These are phyloP conservation scores for Peronospora destructor DNA, from an alignment of 352 stramenopile species.

Conservation along the genomic window DNA sequence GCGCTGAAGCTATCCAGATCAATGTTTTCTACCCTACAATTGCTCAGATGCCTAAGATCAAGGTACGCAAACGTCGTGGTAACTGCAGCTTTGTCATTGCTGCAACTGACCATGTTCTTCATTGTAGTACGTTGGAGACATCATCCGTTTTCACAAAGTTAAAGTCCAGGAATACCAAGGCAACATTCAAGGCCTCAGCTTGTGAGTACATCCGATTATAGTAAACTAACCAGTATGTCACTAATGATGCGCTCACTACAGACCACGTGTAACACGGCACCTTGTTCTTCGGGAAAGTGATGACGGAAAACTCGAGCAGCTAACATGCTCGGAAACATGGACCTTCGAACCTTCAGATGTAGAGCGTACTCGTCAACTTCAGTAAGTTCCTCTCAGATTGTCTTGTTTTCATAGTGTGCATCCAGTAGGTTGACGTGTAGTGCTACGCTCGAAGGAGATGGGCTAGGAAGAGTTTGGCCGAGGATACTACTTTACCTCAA, in stretches of 20 bases:
- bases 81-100: background rate
- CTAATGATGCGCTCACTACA: constrained; percentile 7
- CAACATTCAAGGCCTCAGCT: constrained; percentile 45
- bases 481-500: constrained; percentile 45
- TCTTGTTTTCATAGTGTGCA: background rate
- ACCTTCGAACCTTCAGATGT: constrained; percentile 58
- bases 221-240: background rate
- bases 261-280: constrained; percentile 40
- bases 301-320: constrained; percentile 31
- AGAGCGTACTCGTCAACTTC: constrained; percentile 33
- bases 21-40: constrained; percentile 63
- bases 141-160: constrained; percentile 75
- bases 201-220: constrained; percentile 25
- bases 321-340: constrained; percentile 46
- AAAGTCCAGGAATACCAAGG: constrained; percentile 59
- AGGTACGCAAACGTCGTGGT: constrained; percentile 26
- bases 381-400: constrained; percentile 20
- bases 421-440: background rate
- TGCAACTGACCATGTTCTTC: background rate
- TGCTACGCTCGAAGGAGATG: constrained; percentile 35
- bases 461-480: constrained; percentile 29
- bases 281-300: constrained; percentile 43
- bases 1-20: constrained; percentile 48
- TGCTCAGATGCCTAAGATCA: constrained; percentile 50
- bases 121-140: constrained; percentile 57